A percentile compares a stretch with the other conserved stretches of the same genome.
Conservation (phyloP, 495 filamentous ascomycete species). For the Penicillium arizonense region DNA sequence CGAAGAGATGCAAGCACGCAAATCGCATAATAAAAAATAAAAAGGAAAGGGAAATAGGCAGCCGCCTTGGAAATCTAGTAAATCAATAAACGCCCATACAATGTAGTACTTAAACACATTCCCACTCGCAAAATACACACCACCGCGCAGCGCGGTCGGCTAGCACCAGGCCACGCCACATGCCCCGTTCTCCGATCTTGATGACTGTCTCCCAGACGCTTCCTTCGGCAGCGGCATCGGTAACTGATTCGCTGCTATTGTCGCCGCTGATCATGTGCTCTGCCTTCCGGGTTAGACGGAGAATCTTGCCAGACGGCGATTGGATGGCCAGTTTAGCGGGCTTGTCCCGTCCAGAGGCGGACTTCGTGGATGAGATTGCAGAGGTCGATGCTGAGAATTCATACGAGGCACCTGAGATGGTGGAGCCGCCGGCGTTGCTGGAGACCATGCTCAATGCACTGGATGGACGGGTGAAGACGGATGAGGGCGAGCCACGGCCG, state of each 20-base stretch:
- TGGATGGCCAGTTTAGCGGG: constrained; percentile 96
- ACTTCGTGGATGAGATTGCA: constrained; percentile 55
- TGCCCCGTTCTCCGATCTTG: constrained; percentile 88
- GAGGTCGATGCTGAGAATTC: constrained; percentile 49
- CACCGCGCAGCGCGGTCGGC: constrained; percentile 93
- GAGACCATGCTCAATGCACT: constrained; percentile 79
- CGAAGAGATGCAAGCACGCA: constrained; percentile 6
- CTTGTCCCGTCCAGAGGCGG: constrained; percentile 59
- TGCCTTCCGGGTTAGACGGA: constrained; percentile 84
- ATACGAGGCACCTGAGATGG: constrained; percentile 39
- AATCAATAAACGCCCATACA: background rate
- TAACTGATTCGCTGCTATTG: constrained; percentile 38
- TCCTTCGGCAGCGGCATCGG: constrained; percentile 65
- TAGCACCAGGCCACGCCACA: constrained; percentile 90
- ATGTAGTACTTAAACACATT: constrained; percentile 49
- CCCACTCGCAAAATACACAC: constrained; percentile 99
- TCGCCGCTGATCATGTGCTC: constrained; percentile 60
- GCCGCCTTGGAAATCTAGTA: background rate
- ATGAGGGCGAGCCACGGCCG: constrained; percentile 55
- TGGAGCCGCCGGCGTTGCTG: constrained; percentile 42
- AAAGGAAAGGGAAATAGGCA: constrained; percentile 12
- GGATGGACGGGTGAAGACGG: constrained; percentile 68
- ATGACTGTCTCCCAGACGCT: constrained; percentile 97
- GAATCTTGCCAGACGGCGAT: constrained; percentile 91
- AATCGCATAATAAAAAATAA: constrained; percentile 11